phyloP scores from a whole-genome alignment of 1,284 basidiomycete genomes.

The Filobasidium uniguttulatum region DNA sequence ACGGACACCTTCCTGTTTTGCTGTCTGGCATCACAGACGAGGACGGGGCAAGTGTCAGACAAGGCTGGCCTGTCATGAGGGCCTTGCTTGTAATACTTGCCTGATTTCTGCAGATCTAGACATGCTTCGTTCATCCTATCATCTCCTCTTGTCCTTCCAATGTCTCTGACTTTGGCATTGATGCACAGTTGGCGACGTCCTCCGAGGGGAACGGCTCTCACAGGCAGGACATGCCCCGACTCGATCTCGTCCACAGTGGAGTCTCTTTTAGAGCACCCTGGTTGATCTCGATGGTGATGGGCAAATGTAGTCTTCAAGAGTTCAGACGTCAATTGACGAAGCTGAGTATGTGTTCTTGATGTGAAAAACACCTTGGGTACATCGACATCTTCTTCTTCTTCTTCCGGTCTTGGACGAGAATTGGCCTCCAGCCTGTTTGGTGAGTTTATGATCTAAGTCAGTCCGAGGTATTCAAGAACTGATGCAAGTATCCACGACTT shows the following conservation, averaged over 20 bases:
- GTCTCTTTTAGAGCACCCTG: not conserved
- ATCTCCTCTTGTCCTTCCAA: constrained; percentile 39
- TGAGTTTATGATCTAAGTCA: not conserved
- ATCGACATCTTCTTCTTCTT: constrained; percentile 33
- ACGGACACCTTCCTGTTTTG: constrained; percentile 56
- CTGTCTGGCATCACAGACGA: constrained; percentile 4
- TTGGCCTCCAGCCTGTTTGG: constrained; percentile 1
- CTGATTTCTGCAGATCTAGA: constrained; percentile 62
- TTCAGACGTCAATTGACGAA: constrained; percentile 80
- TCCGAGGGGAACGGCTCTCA: constrained; percentile 62
- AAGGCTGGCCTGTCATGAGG: not conserved
- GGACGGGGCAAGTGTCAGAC: no score
- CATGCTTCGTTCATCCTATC: constrained; percentile 87
- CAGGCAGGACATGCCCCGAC: constrained; percentile 8
- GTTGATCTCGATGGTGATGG: constrained; percentile 6
- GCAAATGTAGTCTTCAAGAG: constrained; percentile 47
- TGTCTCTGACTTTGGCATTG: constrained; percentile 48
- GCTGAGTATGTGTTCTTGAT: constrained; percentile 88
- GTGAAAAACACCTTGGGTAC: constrained; percentile 55
- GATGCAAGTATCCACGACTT: constrained; percentile 21
- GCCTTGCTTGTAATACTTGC: constrained; percentile 36
- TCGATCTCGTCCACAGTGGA: not conserved
- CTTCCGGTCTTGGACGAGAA: constrained; percentile 16
- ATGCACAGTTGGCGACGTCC: constrained; percentile 92
- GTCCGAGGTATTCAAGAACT: no score